A percentile compares a stretch with the other conserved stretches of the same genome.
Conservation (phyloP, 139 green algal species). For the Haematococcus lacustris region DNA sequence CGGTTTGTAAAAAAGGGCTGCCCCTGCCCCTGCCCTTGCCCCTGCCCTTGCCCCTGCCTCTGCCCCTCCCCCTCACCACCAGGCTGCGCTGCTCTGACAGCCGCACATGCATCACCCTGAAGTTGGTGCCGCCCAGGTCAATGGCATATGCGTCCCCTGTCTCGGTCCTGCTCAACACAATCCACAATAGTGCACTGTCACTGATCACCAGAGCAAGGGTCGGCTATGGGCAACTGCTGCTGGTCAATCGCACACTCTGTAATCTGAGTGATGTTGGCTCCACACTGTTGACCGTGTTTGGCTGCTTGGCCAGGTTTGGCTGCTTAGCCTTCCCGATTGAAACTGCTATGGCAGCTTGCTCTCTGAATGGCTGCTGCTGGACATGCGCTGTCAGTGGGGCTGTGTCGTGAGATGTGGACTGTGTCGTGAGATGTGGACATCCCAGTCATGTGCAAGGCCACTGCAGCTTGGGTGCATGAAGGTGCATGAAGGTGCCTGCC, state of each 20-base stretch:
- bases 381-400: not conserved
- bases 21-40: too few species aligned
- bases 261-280: not conserved
- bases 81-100: constrained; percentile 22
- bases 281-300: not conserved
- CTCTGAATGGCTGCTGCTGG: too few species aligned
- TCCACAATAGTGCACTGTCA: not conserved
- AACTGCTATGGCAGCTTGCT: not conserved
- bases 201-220: not conserved
- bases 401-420: not conserved
- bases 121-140: constrained; percentile 88
- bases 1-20: too few species aligned
- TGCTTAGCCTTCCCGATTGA: not conserved
- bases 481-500: not conserved
- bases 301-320: not conserved
- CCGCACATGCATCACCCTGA: constrained; percentile 58
- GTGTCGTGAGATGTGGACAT: too few species aligned
- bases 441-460: not conserved
- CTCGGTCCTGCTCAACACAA: constrained; percentile 41
- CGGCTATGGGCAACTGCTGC: not conserved
- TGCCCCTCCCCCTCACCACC: too few species aligned
- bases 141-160: constrained; percentile 68
- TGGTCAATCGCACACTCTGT: not conserved
- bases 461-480: not conserved
- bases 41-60: too few species aligned